Conservation (phyloP, 202 grass and related monocot genomes). For the Setaria viridis region DNA sequence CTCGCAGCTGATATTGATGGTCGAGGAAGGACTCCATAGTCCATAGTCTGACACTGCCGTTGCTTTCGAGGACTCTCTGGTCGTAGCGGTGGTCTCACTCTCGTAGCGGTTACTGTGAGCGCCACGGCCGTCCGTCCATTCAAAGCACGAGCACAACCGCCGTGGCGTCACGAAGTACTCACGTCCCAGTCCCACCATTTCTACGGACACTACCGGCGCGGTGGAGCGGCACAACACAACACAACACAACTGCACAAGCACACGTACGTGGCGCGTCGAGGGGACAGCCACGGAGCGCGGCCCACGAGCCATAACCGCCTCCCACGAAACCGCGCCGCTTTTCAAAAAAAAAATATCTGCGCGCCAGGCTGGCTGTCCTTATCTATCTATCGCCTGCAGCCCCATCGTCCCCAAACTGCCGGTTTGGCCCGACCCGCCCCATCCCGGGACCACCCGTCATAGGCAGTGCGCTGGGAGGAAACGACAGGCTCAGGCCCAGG, state of each 20-base stretch:
- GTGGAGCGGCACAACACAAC: not conserved
- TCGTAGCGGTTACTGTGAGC: not conserved
- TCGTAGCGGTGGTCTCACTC: not conserved
- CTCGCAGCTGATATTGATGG: not conserved
- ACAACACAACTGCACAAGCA: not conserved
- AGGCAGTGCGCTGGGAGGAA: not conserved
- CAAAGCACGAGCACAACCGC: not conserved
- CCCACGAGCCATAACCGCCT: slow-evolving; percentile 16
- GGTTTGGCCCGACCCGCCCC: not conserved
- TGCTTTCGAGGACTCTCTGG: too few species aligned
- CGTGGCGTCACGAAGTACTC: not conserved
- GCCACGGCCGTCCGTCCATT: not conserved
- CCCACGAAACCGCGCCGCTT: slow-evolving; percentile 36
- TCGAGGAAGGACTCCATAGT: not conserved
- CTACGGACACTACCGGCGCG: not conserved
- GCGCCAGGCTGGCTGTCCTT: slow-evolving; percentile 46
- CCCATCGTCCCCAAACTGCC: slow-evolving; percentile 7
- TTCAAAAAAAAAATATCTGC: not conserved
- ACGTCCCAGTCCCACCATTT: not conserved
- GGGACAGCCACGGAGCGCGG: not conserved
- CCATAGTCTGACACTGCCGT: not conserved
- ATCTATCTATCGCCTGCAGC: not conserved
- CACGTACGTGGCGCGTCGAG: not conserved
- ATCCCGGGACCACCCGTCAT: slow-evolving; percentile 30
- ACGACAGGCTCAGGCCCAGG: not conserved